Evolutionary conservation across 2,329 filamentous ascomycete genomes (phyloP).

Genomic region (Boeremia lycopersici): DNA sequence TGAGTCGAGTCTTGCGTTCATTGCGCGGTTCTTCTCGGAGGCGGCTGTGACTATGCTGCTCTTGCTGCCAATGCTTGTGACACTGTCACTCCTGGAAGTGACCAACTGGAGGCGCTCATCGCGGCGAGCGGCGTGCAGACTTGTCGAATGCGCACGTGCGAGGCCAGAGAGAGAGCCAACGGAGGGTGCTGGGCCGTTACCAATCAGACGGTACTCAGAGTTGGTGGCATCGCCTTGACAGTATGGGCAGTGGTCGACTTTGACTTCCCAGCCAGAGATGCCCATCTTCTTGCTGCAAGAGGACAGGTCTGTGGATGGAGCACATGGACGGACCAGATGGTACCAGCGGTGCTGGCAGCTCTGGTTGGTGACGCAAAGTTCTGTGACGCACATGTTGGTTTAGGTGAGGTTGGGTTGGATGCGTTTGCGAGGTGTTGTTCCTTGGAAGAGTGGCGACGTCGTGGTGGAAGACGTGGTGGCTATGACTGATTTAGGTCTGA

Average conservation of each 20-base stretch:
- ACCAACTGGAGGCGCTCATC: conserved; percentile 47
- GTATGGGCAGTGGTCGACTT: conserved; percentile 55
- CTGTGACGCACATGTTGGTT: conserved; percentile 55
- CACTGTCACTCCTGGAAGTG: conserved; percentile 44
- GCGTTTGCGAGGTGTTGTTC: conserved; percentile 27
- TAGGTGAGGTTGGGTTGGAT: conserved; percentile 36
- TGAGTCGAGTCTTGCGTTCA: conserved; percentile 48
- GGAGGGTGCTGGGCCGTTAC: conserved; percentile 46
- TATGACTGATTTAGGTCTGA: conserved; percentile 7
- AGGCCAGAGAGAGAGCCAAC: conserved; percentile 48
- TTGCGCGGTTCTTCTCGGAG: conserved; percentile 48
- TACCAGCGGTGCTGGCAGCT: conserved; percentile 59
- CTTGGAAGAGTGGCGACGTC: conserved; percentile 31
- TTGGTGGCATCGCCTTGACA: conserved; percentile 49
- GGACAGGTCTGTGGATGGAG: conserved; percentile 51
- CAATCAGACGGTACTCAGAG: conserved; percentile 55
- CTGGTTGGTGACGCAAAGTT: conserved; percentile 55
- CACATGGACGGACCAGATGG: conserved; percentile 53
- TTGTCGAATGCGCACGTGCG: conserved; percentile 48
- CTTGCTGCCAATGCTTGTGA: conserved; percentile 42
- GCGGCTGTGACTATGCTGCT: conserved; percentile 43
- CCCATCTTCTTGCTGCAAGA: conserved; percentile 54
- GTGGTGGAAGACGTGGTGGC: conserved; percentile 29
- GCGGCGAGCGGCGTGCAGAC: conserved; percentile 43
- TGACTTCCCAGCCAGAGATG: conserved; percentile 58